Conservation (phyloP, 2,329 filamentous ascomycete species). For the Anthostomella pinea region DNA sequence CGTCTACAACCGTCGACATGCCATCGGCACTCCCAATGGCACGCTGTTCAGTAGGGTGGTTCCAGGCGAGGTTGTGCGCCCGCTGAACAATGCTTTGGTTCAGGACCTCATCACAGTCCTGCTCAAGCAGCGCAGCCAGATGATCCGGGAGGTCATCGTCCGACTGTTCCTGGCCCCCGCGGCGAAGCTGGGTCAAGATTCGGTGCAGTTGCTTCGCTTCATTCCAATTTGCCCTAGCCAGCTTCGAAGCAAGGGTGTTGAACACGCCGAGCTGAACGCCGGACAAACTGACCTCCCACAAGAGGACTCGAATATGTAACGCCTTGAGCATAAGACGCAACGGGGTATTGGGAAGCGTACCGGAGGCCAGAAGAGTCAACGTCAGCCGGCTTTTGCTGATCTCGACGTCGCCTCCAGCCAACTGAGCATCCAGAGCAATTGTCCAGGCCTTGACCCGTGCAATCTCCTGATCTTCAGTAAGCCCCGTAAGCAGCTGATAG, state of each 20-base stretch:
- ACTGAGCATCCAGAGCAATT: constrained; percentile 88
- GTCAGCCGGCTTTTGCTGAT: constrained; percentile 85
- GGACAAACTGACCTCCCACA: constrained; percentile 72
- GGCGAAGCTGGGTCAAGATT: constrained; percentile 43
- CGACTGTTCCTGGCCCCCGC: constrained; percentile 41
- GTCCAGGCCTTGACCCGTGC: constrained; percentile 89
- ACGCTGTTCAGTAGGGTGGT: constrained; percentile 69
- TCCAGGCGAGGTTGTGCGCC: constrained; percentile 87
- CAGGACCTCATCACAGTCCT: constrained; percentile 80
- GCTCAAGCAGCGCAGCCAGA: constrained; percentile 70
- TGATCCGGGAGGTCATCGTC: constrained; percentile 73
- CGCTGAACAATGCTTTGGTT: constrained; percentile 75
- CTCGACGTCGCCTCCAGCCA: constrained; percentile 85
- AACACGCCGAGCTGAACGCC: constrained; percentile 63
- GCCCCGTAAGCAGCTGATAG: constrained; percentile 76
- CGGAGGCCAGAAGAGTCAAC: constrained; percentile 82
- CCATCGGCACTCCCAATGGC: constrained; percentile 62
- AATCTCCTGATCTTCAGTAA: constrained; percentile 79
- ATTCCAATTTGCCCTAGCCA: constrained; percentile 78
- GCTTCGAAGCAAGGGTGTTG: constrained; percentile 67
- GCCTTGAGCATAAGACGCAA: constrained; percentile 86
- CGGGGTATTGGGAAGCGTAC: constrained; percentile 81
- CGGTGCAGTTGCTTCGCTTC: constrained; percentile 67
- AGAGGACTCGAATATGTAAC: constrained; percentile 82
- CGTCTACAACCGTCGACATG: constrained; percentile 81